Percentiles rank a stretch among this genome's conserved stretches.
phyloP scores from a whole-genome alignment of 768 basidiomycete genomes.

The Mycena metata region DNA sequence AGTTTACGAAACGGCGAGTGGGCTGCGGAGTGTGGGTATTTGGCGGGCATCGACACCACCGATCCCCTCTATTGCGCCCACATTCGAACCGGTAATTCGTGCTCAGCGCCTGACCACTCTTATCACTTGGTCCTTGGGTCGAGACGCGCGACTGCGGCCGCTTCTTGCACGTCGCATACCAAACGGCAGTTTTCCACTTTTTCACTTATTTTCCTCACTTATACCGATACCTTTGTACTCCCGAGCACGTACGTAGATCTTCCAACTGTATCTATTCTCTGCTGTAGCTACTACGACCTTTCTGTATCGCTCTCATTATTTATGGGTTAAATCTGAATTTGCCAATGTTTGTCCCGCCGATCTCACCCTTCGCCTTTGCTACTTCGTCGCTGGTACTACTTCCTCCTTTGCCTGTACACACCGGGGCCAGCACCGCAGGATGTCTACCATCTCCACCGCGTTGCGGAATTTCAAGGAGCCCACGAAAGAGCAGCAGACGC shows the following conservation, averaged over 20 bases:
- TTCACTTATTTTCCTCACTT: too few species aligned
- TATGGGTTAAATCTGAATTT: conserved; percentile 15
- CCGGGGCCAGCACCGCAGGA: conserved; percentile 42
- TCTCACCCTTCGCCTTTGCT: background rate
- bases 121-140: too few species aligned
- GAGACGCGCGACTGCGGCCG: too few species aligned
- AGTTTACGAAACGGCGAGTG: too few species aligned
- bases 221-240: too few species aligned
- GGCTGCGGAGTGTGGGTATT: too few species aligned
- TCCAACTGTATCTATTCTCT: conserved; percentile 17
- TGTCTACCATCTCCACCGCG: conserved; percentile 89
- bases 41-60: too few species aligned
- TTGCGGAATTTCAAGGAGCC: conserved; percentile 94
- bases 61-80: too few species aligned
- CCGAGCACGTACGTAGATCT: background rate
- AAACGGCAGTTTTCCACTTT: too few species aligned
- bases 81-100: too few species aligned
- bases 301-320: conserved; percentile 30
- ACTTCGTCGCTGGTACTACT: background rate
- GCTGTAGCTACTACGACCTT: conserved; percentile 28
- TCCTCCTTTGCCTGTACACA: conserved; percentile 6
- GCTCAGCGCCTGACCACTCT: too few species aligned
- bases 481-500: conserved; percentile 85
- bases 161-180: too few species aligned
- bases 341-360: conserved; percentile 17